A percentile compares a stretch with the other conserved stretches of the same genome.
These are phyloP conservation scores for Leccinum angustisporum DNA, from an alignment of 1,284 basidiomycete genomes.

Conservation along the genomic window DNA sequence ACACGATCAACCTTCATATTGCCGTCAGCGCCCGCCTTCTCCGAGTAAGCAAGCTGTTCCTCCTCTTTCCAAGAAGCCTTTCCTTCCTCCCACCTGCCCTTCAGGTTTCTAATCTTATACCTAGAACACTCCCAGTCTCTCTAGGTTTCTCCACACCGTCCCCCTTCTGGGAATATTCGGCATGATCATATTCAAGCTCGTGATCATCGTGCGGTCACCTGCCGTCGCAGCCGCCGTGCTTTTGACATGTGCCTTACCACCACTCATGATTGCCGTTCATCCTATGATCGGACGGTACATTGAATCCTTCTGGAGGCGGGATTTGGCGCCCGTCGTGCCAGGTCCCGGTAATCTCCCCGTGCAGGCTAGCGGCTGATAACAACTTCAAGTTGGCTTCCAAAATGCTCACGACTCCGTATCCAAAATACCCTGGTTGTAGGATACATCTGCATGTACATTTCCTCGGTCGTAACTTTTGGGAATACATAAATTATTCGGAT, in stretches of 20 bases:
- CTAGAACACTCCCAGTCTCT: slow-evolving; percentile 19
- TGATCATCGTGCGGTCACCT: slow-evolving; percentile 22
- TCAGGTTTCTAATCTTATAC: neutral
- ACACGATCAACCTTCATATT: slow-evolving; percentile 33
- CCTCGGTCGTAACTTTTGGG: slow-evolving; percentile 8
- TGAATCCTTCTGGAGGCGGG: slow-evolving; percentile 1
- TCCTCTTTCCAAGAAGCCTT: neutral
- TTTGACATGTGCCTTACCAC: slow-evolving; percentile 24
- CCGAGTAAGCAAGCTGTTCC: slow-evolving; percentile 13
- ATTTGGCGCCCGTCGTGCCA: neutral
- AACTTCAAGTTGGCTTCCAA: neutral
- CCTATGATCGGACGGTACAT: slow-evolving; percentile 6
- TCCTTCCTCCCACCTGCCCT: neutral
- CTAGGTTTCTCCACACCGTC: slow-evolving; percentile 25
- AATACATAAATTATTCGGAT: no score
- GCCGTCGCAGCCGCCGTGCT: slow-evolving; percentile 19
- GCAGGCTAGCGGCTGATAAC: neutral
- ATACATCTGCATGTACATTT: slow-evolving; percentile 4
- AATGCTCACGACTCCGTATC: neutral
- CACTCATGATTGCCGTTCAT: slow-evolving; percentile 13
- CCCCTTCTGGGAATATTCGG: slow-evolving; percentile 30
- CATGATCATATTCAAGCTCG: slow-evolving; percentile 23
- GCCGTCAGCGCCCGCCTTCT: slow-evolving; percentile 17
- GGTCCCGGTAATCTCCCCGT: neutral
- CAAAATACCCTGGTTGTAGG: slow-evolving; percentile 3